Evolutionary conservation across 2,329 filamentous ascomycete species (phyloP), one percentile per base, ranked within the genome.

Genomic region (Daldinia eschscholtzii): DNA sequence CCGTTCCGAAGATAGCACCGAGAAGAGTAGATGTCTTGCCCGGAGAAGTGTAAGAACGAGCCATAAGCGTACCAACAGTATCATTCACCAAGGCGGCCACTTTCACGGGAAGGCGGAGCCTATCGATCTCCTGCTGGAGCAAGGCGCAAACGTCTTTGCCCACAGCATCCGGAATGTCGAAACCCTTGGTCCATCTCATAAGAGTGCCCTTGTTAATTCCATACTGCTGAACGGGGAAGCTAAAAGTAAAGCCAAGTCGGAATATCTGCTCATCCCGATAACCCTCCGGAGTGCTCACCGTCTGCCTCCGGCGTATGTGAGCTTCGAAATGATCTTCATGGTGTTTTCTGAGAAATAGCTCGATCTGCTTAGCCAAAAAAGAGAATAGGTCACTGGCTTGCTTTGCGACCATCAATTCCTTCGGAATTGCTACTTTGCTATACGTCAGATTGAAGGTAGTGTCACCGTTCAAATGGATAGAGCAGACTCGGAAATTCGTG

Each of bases 121-220:
- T 89, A 81, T 98, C 93, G 75, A 99, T 94, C 81, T 98, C 96
- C 20, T 84, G 83, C 82, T 99, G 96, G 39, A 99, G 86, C 70
- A 99, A 84, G 46, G 89, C 91, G 80, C 96, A 99, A 35, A 99
- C 94, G 80, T 99, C 96, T 81, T 98, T 92, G 75, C 95, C 96
- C 65, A 99, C 82, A 0, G 94, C 93, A 78, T 98, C 96, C n/a
- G 90, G 88, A 73, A 99, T 98, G 79, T 98, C 93, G 79, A 98
- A 99, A 59, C 96, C 96, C 84, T 99, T 99, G 65, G 96, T 99
- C 96, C 96, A 99, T 74, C 96, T 90, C 81, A 98, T 96, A 61
- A 99, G 86, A 64, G 91, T 92, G 68, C 96, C 96, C 82, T 94
- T 95, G 86, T 98, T 98, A 80, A 99, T 97, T 42, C 93, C 94